These are phyloP conservation scores for Mantamonas sphyraenae DNA, from an alignment of 78 protist genomes.

Conservation along the genomic window DNA sequence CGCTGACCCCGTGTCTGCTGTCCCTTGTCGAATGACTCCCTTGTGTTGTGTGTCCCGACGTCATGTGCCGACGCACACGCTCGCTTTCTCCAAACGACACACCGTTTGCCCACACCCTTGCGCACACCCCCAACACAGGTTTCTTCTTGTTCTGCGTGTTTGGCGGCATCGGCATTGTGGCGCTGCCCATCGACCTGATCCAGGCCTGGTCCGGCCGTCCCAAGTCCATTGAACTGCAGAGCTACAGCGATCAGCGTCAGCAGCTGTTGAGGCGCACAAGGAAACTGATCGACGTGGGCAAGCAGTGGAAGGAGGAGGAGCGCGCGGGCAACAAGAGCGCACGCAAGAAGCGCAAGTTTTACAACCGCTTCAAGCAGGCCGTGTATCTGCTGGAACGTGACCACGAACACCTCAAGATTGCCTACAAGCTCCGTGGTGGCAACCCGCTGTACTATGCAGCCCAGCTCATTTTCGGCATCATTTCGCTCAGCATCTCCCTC, in stretches of 20 bases:
- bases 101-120: slow-evolving; percentile 49
- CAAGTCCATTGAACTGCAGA: slow-evolving; percentile 10
- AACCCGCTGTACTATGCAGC: slow-evolving; percentile 21
- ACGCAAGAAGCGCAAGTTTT: no score
- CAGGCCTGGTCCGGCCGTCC: slow-evolving; percentile 58
- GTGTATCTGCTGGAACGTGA: slow-evolving; percentile 62
- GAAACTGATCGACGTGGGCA: slow-evolving; percentile 10
- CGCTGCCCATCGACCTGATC: slow-evolving; percentile 72
- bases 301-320: not conserved
- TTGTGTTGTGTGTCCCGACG: not conserved
- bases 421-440: slow-evolving; percentile 63
- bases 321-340: not conserved
- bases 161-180: slow-evolving; percentile 75
- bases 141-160: slow-evolving; percentile 64
- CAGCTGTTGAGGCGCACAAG: not conserved
- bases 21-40: slow-evolving; percentile 1
- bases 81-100: slow-evolving; percentile 39
- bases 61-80: not conserved
- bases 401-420: slow-evolving; percentile 41
- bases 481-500: slow-evolving; percentile 29
- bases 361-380: no score
- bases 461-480: slow-evolving; percentile 45
- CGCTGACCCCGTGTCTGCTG: not conserved
- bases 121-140: slow-evolving; percentile 59
- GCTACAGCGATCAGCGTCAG: slow-evolving; percentile 3